Base-by-base conservation (phyloP, 192 early-diverging fungal genomes). In the Umbelopsis sp. region DNA sequence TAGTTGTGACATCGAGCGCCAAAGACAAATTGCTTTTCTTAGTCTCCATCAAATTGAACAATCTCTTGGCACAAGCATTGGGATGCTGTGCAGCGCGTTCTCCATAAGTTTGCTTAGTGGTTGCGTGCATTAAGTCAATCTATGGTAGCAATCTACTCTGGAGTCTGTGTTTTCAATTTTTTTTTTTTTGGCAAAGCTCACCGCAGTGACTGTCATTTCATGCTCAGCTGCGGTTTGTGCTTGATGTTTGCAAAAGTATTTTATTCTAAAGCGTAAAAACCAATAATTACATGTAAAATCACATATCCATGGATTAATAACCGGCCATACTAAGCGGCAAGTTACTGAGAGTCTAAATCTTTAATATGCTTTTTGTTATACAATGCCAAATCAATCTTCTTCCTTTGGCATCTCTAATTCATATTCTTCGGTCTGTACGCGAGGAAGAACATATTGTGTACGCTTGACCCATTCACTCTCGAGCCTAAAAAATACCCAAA, bases 401-500 rank as follows among this genome's bases (percentile, higher is more conserved):
- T 61, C 30, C 30, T 61, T 61, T 61, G 55, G 55, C 55, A 61
- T 18, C 55, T 33, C 33, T 4, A 61, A 18, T 15, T 61, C 55
- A 35, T 27, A 61, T 15, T 61, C 55, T 35, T 61, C 55, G 13
- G 16, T 5, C 18, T 35, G 27, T 8, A 18, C 11, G 30, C 30
- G 55, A 4, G 75, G 75, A 20, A 77, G 35, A 21, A 41, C 20
- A 52, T 41, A 47, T 35, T 74, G 67, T 2, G 55, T 45, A 25
- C 73, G 73, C 30, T 85, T 84, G 18, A 91, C 87, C 86, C 86
- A 90, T 68, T 93, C 93, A 35, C 87, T 80, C 78, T 99, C 97
- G 30, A 98, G 74, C 35, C 97, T 81, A 74, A 99, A 91, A 65
- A 97, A 92, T 0, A 95, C 91, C 97, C 97, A 99, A 52, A 97